Evolutionary conservation across 768 basidiomycete genomes (phyloP).

Genomic region (Kwoniella europaea): DNA sequence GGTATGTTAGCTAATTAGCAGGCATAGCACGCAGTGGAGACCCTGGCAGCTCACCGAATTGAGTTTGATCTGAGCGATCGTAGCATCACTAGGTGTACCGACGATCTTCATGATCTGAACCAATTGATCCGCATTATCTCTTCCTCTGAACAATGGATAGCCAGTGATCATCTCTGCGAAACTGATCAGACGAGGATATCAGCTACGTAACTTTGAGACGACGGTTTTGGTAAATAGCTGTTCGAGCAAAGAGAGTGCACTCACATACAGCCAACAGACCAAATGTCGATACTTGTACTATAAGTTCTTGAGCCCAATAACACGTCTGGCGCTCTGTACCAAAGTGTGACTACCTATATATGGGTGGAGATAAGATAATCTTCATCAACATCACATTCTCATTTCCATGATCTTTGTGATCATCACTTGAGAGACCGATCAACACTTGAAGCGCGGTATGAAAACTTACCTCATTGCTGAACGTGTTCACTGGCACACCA

Average conservation of each 20-base stretch:
- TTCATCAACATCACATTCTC: not conserved
- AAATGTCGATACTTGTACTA: constrained; percentile 96
- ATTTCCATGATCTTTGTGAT: not conserved
- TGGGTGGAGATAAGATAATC: constrained; percentile 8
- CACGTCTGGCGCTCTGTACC: constrained; percentile 99
- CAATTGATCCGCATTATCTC: constrained; percentile 98
- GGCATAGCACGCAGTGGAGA: too few relatives aligned
- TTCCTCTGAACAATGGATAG: constrained; percentile 91
- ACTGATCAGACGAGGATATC: constrained; percentile 32
- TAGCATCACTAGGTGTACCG: constrained; percentile 88
- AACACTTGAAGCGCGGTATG: not conserved
- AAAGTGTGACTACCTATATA: constrained; percentile 85
- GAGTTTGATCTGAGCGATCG: constrained; percentile 81
- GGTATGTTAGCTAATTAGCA: not conserved
- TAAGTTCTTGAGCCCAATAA: constrained; percentile 95
- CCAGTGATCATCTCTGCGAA: constrained; percentile 99
- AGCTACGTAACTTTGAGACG: not conserved
- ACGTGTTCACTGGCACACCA: constrained; percentile 98
- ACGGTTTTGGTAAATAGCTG: too few relatives aligned
- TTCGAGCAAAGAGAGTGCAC: constrained; percentile 10
- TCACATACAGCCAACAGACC: constrained; percentile 95
- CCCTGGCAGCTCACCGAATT: constrained; percentile 69
- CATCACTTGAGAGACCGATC: not conserved
- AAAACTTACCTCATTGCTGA: constrained; percentile 78
- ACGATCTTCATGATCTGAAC: constrained; percentile 96